Evolutionary conservation across 805 yeast genomes (phyloP).

Genomic region (Candida dendrica): DNA sequence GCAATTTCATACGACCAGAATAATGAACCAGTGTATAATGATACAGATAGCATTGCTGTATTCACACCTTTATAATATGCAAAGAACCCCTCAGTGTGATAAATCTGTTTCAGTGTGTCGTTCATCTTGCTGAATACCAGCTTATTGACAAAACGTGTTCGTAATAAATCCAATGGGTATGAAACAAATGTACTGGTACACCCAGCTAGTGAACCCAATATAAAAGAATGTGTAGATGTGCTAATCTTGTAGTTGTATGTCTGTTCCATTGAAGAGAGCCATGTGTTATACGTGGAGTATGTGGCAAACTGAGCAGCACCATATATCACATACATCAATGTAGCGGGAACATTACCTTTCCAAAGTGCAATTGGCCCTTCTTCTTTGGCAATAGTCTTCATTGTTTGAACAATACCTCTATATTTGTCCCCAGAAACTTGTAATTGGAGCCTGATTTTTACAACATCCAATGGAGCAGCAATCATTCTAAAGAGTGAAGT

Average conservation of each 20-base stretch:
- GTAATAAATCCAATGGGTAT: slow-evolving; percentile 84
- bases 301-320: slow-evolving; percentile 82
- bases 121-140: slow-evolving; percentile 20
- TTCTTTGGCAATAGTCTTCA: slow-evolving; percentile 36
- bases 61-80: slow-evolving; percentile 45
- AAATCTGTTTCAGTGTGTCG: slow-evolving; percentile 25
- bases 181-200: slow-evolving; percentile 62
- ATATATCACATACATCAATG: slow-evolving; percentile 72
- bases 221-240: slow-evolving; percentile 27
- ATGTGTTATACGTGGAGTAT: slow-evolving; percentile 47
- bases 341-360: slow-evolving; percentile 96
- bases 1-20: slow-evolving; percentile 58
- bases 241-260: slow-evolving; percentile 8
- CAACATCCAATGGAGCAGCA: slow-evolving; percentile 73
- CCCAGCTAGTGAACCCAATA: slow-evolving; percentile 78
- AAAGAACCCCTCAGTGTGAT: slow-evolving; percentile 31
- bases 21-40: slow-evolving; percentile 66
- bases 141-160: slow-evolving; percentile 81
- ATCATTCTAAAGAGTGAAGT: slow-evolving; percentile 41
- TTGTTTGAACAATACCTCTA: slow-evolving; percentile 29
- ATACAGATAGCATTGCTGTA: slow-evolving; percentile 51
- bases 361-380: slow-evolving; percentile 81
- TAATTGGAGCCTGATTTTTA: slow-evolving; percentile 71
- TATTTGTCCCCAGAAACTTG: slow-evolving; percentile 30
- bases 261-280: slow-evolving; percentile 27